Evolutionary conservation across 306 rosid genomes (phyloP).

Genomic region (Dryas alaskensis): DNA sequence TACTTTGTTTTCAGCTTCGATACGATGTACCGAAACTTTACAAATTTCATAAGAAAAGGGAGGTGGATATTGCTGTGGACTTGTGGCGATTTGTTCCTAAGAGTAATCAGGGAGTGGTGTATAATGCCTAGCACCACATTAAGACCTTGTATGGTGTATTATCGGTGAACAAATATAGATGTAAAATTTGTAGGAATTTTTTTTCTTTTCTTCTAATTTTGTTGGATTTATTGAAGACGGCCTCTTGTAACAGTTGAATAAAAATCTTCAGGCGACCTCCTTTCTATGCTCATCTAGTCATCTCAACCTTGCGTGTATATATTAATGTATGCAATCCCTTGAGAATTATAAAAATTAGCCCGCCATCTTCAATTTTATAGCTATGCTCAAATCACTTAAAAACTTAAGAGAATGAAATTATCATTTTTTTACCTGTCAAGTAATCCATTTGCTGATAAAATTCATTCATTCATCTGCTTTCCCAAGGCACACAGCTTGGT

Average conservation of each 20-base stretch:
- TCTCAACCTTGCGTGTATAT: not conserved
- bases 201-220: not conserved
- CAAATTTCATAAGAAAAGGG: constrained; percentile 91
- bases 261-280: not conserved
- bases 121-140: constrained; percentile 14
- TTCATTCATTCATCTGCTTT: no score
- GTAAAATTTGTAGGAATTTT: not conserved
- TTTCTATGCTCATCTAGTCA: not conserved
- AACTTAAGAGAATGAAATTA: not conserved
- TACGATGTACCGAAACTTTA: constrained; percentile 64
- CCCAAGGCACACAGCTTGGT: no score
- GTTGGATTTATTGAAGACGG: not conserved
- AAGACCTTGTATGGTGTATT: constrained; percentile 5
- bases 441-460: no score
- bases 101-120: constrained; percentile 27
- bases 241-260: constrained; percentile 1
- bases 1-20: constrained; percentile 62
- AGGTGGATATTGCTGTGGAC: constrained; percentile 81
- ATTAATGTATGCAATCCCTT: not conserved
- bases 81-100: constrained; percentile 88
- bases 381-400: not conserved
- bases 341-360: not conserved
- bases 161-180: constrained; percentile 17
- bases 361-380: not conserved
- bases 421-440: no score